Base-by-base conservation (phyloP, 768 basidiomycete species). In the Agrocybe praecox region DNA sequence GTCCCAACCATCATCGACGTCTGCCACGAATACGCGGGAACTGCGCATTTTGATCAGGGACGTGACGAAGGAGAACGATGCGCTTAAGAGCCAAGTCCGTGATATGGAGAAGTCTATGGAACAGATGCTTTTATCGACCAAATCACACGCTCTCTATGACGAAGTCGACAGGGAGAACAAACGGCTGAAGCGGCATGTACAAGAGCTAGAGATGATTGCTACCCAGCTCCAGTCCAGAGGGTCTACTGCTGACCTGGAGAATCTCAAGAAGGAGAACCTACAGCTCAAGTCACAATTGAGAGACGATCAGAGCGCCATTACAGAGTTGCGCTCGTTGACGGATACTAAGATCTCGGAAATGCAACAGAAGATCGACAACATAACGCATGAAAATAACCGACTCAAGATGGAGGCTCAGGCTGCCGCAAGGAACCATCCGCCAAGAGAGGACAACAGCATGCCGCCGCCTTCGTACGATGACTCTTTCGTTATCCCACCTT, bases 11-110 rank as follows among this genome's bases (percentile, higher is more conserved):
- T 59, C 56, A 14, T 57, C 66, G 9, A 51, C 60, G 29, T 57
- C 66, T 9, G 49, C 60, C 24, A 61, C 68, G 1, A 74, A 69
- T 53, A 65, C 67, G 40, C 65, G 69, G 22, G 74, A 77, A 54
- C 51, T 76, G 57, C 69, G 69, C 50, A 67, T 79, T 15, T 56
- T 77, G 32, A 66, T 79, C 58, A 61, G 62, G 18, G 75, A 77
- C 50, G 69, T 76, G 19, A 77, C 77, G 10, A 67, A 67, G 50
- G 76, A 79, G 65, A 79, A 79, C 50, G 74, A 79, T 51, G 52
- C 34, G 2, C 65, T 77, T 42, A 77, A 77, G 57, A 55, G 55
- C 3, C 65, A 73, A 29, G 57, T 74, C 21, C 67, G 77, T 44
- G 63, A 74, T 43, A 74, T 73, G 70, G 64, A 76, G 26, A 61